Evolutionary conservation across 1,284 basidiomycete genomes (phyloP), one percentile per base, ranked within the genome.

Genomic region (Malassezia caprae): DNA sequence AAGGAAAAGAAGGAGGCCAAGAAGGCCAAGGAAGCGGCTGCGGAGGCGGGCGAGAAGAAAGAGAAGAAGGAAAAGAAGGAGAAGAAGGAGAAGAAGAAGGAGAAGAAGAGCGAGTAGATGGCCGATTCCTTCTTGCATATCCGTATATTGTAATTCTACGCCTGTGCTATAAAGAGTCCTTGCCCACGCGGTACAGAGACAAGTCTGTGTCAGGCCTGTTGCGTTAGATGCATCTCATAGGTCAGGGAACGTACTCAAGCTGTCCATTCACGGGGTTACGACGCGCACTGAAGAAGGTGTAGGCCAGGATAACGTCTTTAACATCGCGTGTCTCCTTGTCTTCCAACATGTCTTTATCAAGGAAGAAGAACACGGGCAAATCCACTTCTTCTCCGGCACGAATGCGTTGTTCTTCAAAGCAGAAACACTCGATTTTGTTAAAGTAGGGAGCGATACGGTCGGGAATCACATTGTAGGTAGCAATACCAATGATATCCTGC

Each of bases 361-460:
- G 93, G 79, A 99, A 99, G 80, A 98, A 99, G 61, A 98, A 82
- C 26, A 99, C 81, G 15, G 94, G 94, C 81, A 98, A 87, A 76
- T 99, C 94, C 17, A 99, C 88, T 76, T 96, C 91, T 77, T 98
- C 94, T 21, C 87, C 86, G 0, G 93, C 91, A 21, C 96, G 79
- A 17, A 99, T 82, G 68, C 86, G 88, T 76, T 99, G 94, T 75
- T 98, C 94, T 76, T 99, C 94, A 67, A 98, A 98, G 77, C 94
- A 99, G 79, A 99, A 99, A 68, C 94, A 99, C 76, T 99, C 94
- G 8, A 98, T 90, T 78, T 99, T 99, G 54, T 91, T 89, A 74
- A 99, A 99, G 76, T 96, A 98, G 0, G 93, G 90, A 6, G 94
- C 94, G 64, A 96, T 83, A 89, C 96, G 71, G 70, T 89, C 87